Evolutionary conservation across 1,284 basidiomycete species (phyloP), one percentile per base, ranked within the genome.

Genomic region (Earliella scabrosa): DNA sequence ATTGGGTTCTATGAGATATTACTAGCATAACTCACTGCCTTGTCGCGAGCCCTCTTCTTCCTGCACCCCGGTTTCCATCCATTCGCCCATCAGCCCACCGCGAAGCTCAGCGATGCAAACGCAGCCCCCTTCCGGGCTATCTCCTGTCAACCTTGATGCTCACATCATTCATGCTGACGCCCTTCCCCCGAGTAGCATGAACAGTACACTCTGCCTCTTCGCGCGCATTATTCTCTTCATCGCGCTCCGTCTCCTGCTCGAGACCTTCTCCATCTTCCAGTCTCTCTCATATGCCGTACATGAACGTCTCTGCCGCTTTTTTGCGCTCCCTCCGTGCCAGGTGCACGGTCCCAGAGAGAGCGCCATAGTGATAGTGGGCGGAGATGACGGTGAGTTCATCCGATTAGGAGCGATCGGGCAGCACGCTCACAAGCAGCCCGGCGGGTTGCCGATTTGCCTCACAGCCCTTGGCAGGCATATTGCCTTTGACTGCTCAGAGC

Each of bases 401-500:
- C 56, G 54, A 62, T 64, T 49, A 53, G 56, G 49, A 58, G 38
- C 46, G 56, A 58, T 41, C 39, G 27, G 32, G 45, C 41, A 14
- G 29, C 38, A 18, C 38, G 53, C 53, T 58, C 36, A 57, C 55
- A 9, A 20, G 43, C 45, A 32, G 39, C 41, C 31, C 16, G 35
- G 39, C 26, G 8, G 26, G n/a, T 27, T 23, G 40, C 40, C 36
- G 31, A 38, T 38, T 31, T 35, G 51, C 54, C 39, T 49, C 50
- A 46, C 55, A 73, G 71, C 66, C 50, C 58, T 71, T 41, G 71
- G 71, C 40, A 64, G 65, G 57, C 65, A 64, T 41, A 56, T 68
- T 21, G 68, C 70, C 16, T 58, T 73, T 46, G 60, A 57, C 41
- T 70, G 72, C 58, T 73, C 72, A 18, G 66, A 73, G 60, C 60